These are phyloP conservation scores for Xylariaceae sp. DNA, from an alignment of 2,329 filamentous ascomycete species.

Conservation along the genomic window DNA sequence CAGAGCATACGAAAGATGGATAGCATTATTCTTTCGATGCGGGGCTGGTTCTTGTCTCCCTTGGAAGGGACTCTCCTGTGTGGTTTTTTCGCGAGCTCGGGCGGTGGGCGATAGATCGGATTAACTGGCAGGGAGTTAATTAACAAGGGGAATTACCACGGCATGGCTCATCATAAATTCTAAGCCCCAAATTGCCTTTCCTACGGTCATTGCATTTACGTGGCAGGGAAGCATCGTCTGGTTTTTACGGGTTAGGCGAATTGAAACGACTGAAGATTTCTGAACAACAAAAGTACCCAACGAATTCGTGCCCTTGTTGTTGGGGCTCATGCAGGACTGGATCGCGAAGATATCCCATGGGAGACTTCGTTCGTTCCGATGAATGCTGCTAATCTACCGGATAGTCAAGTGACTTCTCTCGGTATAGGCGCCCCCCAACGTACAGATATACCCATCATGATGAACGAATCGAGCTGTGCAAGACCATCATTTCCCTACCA, in stretches of 20 bases:
- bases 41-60: constrained; percentile 19
- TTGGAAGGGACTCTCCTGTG: constrained; percentile 15
- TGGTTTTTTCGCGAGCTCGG: constrained; percentile 23
- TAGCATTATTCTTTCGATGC: constrained; percentile 15
- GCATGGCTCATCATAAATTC: constrained; percentile 26
- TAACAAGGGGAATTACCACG: constrained; percentile 28
- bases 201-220: constrained; percentile 45
- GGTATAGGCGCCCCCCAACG: too few species aligned
- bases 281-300: constrained; percentile 17
- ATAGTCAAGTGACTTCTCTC: neutral
- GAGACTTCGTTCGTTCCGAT: neutral
- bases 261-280: constrained; percentile 42
- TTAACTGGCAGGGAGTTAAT: constrained; percentile 34
- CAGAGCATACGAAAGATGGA: constrained; percentile 23
- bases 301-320: neutral
- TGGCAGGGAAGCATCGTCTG: constrained; percentile 42
- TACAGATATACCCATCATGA: too few species aligned
- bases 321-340: too few species aligned
- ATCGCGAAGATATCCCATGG: too few species aligned
- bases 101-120: constrained; percentile 28
- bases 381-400: neutral
- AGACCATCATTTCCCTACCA: too few species aligned
- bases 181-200: constrained; percentile 31
- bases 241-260: constrained; percentile 49
- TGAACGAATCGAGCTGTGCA: too few species aligned